Conservation (phyloP, 2,329 filamentous ascomycete genomes). For the Daldinia sp. region DNA sequence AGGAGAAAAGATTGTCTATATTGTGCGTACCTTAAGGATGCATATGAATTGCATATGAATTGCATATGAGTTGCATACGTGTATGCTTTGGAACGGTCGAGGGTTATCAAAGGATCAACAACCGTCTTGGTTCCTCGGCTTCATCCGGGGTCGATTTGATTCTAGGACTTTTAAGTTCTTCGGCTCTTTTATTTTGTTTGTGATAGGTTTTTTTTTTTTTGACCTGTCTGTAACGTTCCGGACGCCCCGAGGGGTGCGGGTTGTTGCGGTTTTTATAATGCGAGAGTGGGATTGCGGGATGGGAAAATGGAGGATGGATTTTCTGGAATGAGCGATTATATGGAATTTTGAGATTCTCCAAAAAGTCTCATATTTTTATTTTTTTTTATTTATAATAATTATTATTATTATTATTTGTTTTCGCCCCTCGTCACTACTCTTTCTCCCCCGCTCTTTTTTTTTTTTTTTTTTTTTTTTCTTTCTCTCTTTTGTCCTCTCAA, state of each 20-base stretch:
- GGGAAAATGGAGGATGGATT: no score
- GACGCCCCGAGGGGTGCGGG: constrained; percentile 16
- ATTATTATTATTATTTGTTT: no score
- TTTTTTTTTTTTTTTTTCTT: constrained; percentile 6
- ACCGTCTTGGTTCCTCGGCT: constrained; percentile 6
- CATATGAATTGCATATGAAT: no score
- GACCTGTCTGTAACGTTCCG: constrained; percentile 1
- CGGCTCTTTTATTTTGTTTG: constrained; percentile 3
- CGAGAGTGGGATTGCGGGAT: not conserved
- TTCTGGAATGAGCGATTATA: constrained; percentile 30
- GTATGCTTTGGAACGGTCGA: constrained; percentile 29
- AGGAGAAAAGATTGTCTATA: constrained; percentile 26
- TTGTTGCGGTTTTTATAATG: constrained; percentile 20
- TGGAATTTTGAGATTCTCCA: constrained; percentile 7
- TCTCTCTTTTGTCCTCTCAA: not conserved
- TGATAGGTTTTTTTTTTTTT: not conserved
- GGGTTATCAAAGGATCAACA: constrained; percentile 22
- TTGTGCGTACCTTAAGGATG: no score
- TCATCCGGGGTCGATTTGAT: not conserved
- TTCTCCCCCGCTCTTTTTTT: not conserved
- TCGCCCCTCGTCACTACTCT: not conserved
- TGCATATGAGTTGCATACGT: constrained; percentile 36
- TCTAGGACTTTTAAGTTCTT: not conserved
- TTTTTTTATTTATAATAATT: no score
- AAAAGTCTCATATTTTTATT: constrained; percentile 24